Evolutionary conservation across 2,329 filamentous ascomycete species (phyloP), one percentile per base, ranked within the genome.

Genomic region (Xylariaceae sp.): DNA sequence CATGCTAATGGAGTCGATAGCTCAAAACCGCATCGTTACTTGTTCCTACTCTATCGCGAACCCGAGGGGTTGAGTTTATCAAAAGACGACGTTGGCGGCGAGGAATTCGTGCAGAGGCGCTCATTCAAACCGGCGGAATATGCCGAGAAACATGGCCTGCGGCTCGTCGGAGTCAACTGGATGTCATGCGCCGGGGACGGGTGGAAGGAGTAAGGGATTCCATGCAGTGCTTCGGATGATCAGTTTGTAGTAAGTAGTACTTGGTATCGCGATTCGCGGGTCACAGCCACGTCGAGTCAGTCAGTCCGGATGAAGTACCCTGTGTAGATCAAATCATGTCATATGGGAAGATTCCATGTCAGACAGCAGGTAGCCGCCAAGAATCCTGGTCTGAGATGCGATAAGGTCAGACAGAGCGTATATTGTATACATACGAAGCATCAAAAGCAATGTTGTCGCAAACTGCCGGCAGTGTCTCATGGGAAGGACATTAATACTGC

Each of bases 11-110:
- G 18, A 75, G 50, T 6, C 7, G 57, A 39, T 37, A 79, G 77
- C n/a, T 79, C 77, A 1, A 74, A 75, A 61, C 78, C 78, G n/a
- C 77, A 80, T 54, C 71, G 77, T 7, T 79, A 80, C 61, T 63
- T 79, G 3, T 78, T 80, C 62, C 69, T 80, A 1, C 69, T 80
- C 10, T 79, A 74, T 64, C 69, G 74, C 3, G 76, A 79, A 62
- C 75, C 76, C 0, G 57, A 66, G 2, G 69, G 65, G 3, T 63
- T 77, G 4, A 61, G 65, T 0, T 64, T 79, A 2, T 62, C 64
- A 10, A 76, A 77, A 54, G 73, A 73, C 2, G 75, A 78, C n/a
- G 74, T 77, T 9, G 77, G 76, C 1, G 78, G 76, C 0, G 77
- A 80, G 57, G 77, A 79, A 59, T 78, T 79, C 55, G 73, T 75